Evolutionary conservation across 2,329 filamentous ascomycete genomes (phyloP).

Genomic region (Colletotrichum salicis): DNA sequence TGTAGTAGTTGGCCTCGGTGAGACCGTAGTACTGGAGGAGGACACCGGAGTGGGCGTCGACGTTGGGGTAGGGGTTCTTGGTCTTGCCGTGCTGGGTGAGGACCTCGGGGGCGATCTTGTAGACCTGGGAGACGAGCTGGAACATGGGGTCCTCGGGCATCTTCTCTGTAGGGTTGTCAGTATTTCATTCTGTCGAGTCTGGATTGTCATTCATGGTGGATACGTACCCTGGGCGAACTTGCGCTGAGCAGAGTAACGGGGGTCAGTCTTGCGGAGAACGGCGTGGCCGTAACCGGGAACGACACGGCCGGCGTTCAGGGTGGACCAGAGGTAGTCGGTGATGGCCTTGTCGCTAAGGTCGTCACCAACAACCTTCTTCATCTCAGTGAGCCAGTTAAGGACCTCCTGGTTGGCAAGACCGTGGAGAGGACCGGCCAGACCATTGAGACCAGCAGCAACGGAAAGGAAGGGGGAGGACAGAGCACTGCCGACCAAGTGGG

Average conservation of each 20-base stretch:
- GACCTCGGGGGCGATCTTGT: slow-evolving; percentile 99
- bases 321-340: slow-evolving; percentile 98
- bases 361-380: slow-evolving; percentile 94
- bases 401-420: slow-evolving; percentile 99
- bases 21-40: slow-evolving; percentile 99
- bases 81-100: slow-evolving; percentile 99
- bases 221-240: slow-evolving; percentile 80
- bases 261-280: slow-evolving; percentile 99
- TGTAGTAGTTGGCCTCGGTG: slow-evolving; percentile 99
- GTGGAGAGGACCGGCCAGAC: slow-evolving; percentile 97
- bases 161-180: slow-evolving; percentile 66
- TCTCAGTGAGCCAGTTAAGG: slow-evolving; percentile 98
- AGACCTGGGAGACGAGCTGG: slow-evolving; percentile 99
- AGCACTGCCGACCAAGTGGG: slow-evolving; percentile 95
- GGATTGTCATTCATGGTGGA: background rate
- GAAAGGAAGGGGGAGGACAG: slow-evolving; percentile 98
- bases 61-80: slow-evolving; percentile 99
- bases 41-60: slow-evolving; percentile 98
- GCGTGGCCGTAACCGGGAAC: slow-evolving; percentile 99
- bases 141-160: slow-evolving; percentile 99
- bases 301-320: slow-evolving; percentile 93
- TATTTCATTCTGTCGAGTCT: slow-evolving; percentile 4
- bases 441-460: slow-evolving; percentile 94
- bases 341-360: slow-evolving; percentile 97
- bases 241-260: slow-evolving; percentile 98